Conservation (phyloP, 495 filamentous ascomycete genomes). For the Hypoxylon intermedium region DNA sequence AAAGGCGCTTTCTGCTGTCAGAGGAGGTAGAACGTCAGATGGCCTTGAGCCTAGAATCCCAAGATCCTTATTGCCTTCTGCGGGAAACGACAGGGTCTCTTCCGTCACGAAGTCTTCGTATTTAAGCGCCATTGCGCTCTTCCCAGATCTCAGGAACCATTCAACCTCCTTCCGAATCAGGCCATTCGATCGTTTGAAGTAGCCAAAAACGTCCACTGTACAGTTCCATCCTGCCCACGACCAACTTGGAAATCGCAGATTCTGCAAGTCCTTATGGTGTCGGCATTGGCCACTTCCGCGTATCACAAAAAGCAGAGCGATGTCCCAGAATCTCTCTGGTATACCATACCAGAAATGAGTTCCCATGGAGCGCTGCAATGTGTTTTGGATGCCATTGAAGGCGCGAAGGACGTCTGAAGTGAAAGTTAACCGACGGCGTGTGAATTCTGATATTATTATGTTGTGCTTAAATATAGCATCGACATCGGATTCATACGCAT, state of each 20-base stretch:
- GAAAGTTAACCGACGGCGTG: not conserved
- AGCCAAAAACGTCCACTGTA: not conserved
- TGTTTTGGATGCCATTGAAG: not conserved
- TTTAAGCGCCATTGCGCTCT: not conserved
- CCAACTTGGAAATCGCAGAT: not conserved
- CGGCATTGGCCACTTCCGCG: not conserved
- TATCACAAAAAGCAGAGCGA: not conserved
- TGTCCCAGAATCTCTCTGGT: not conserved
- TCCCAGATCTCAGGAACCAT: not conserved
- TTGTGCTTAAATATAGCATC: not conserved
- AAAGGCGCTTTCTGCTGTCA: not conserved
- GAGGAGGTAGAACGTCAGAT: not conserved
- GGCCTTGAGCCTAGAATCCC: not conserved
- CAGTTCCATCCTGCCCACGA: constrained; percentile 1
- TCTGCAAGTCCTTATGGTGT: not conserved
- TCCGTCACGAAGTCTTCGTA: not conserved
- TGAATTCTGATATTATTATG: not conserved
- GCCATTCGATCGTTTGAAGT: not conserved
- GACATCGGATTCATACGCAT: not conserved
- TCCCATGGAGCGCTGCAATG: not conserved
- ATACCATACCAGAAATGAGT: not conserved
- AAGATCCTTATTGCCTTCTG: not conserved
- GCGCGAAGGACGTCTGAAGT: not conserved
- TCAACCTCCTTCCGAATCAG: not conserved
- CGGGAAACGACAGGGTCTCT: not conserved